phyloP scores from a whole-genome alignment of 148 eudicot species.

The Rhododendron williamsianum region DNA sequence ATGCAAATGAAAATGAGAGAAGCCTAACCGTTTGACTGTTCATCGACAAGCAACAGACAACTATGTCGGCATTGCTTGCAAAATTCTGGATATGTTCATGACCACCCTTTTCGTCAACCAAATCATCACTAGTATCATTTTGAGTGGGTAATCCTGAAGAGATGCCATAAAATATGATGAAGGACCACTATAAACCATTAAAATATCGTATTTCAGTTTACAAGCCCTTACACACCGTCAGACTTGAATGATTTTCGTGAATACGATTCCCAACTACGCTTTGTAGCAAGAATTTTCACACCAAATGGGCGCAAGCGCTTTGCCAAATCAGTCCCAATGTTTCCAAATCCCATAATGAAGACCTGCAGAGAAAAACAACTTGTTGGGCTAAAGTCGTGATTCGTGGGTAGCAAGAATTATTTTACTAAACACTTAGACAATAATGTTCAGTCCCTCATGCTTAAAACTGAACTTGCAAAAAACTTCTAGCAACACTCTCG shows the following conservation, averaged over 20 bases:
- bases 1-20: constrained; percentile 4
- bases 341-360: constrained; percentile 86
- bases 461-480: not conserved
- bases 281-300: constrained; percentile 84
- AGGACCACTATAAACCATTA: not conserved
- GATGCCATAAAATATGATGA: not conserved
- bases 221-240: constrained; percentile 31
- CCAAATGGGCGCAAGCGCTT: constrained; percentile 88
- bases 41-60: constrained; percentile 81
- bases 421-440: not conserved
- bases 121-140: constrained; percentile 31
- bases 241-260: constrained; percentile 16
- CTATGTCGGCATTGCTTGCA: constrained; percentile 82
- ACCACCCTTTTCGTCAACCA: constrained; percentile 82
- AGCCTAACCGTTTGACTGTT: constrained; percentile 63
- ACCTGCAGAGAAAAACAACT: constrained; percentile 44
- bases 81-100: constrained; percentile 65
- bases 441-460: not conserved
- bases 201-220: not conserved
- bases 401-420: not conserved
- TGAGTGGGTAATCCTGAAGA: constrained; percentile 23
- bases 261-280: constrained; percentile 67
- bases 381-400: not conserved
- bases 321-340: constrained; percentile 76
- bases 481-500: not conserved